Evolutionary conservation across 1,284 basidiomycete genomes (phyloP).

Genomic region (Heterobasidion irregulare): DNA sequence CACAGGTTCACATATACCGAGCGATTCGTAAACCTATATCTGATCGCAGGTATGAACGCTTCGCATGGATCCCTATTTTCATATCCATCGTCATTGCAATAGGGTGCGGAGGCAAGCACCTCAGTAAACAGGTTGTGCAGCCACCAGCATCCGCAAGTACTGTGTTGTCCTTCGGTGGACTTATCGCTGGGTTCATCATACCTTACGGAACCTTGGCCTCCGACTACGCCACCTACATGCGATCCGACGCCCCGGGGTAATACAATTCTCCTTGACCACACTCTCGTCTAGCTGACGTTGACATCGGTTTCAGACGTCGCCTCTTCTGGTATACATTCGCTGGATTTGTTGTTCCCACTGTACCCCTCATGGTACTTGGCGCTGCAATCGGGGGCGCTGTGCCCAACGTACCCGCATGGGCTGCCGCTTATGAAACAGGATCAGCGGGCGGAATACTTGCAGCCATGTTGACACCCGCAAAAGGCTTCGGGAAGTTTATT

Average conservation of each 20-base stretch:
- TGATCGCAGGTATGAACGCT: constrained; percentile 55
- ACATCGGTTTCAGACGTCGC: constrained; percentile 19
- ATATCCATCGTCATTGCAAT: constrained; percentile 71
- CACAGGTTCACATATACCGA: not conserved
- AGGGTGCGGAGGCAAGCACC: constrained; percentile 65
- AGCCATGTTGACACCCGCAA: constrained; percentile 62
- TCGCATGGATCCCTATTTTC: constrained; percentile 75
- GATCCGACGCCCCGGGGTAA: constrained; percentile 47
- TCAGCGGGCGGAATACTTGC: constrained; percentile 71
- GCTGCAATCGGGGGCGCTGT: constrained; percentile 60
- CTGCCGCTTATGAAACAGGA: constrained; percentile 44
- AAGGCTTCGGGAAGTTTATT: constrained; percentile 80
- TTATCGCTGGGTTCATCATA: constrained; percentile 68
- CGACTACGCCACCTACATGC: constrained; percentile 69
- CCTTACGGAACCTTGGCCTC: constrained; percentile 60
- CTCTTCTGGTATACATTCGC: constrained; percentile 46
- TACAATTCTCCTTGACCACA: not conserved
- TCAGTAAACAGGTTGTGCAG: constrained; percentile 32
- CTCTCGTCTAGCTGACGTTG: not conserved
- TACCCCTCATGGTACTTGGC: constrained; percentile 38
- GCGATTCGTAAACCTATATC: not conserved
- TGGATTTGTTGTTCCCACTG: not conserved
- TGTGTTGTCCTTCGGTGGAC: constrained; percentile 59
- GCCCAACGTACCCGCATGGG: constrained; percentile 62
- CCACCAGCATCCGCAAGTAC: constrained; percentile 43